Evolutionary conservation across 768 basidiomycete species (phyloP), one percentile per base, ranked within the genome.

Genomic region (Tulasnella sp.): DNA sequence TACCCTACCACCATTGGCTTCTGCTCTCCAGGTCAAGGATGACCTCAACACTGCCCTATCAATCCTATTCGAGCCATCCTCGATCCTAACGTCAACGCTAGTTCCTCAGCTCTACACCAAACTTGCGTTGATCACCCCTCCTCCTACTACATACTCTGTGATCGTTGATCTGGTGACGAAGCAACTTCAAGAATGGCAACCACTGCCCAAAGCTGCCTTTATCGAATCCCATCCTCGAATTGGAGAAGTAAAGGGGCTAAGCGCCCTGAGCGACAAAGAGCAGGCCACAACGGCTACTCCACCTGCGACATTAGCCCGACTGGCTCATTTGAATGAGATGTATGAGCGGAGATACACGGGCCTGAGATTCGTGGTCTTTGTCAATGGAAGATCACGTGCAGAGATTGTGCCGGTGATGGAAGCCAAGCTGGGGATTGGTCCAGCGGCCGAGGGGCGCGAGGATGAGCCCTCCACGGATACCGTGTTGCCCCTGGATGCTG

Each of bases 321-420:
- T 96, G 17, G 76, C 69, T 30, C 79, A 86, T 63, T 77, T 94
- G 51, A 96, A 96, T 64, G 76, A 73, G 10, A 79, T 80, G 63
- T 94, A 93, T 66, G 88, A 92, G 68, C 72, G 67, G 27, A 72
- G 72, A 54, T 94, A 84, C 66, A 81, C 85, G 0, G 82, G 85
- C 2, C 68, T 96, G 63, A 78, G 87, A 19, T 94, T 91, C 67
- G 88, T 96, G 71, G 92, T 90, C 4, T 96, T 92, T 66, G 92
- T 94, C 42, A 90, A 92, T 66, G 88, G 89, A 31, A 78, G 92
- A 60, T 79, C 79, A 61, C 75, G 91, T 41, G 77, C 77, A 31
- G 76, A 69, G 48, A 83, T 96, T 64, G 83, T 80, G 41, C 76
- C 80, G 64, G 89, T 92, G 73, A 85, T 96, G 78, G 88, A 92